Evolutionary conservation across 345 rosid genomes (phyloP).

Genomic region (Rhodomyrtus tomentosa): DNA sequence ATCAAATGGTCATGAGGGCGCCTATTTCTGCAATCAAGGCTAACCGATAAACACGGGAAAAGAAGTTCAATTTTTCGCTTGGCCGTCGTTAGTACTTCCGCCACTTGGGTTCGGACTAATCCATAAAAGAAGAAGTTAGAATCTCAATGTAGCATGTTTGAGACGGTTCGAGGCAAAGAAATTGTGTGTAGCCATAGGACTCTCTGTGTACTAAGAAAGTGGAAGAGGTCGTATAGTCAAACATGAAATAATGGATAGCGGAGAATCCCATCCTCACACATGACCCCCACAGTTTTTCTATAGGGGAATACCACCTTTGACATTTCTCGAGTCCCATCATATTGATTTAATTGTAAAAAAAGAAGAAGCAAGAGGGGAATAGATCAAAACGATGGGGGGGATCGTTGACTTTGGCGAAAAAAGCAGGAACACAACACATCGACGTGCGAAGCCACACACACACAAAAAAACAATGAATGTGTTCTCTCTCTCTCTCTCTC

Average conservation of each 20-base stretch:
- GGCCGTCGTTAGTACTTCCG: too few species aligned
- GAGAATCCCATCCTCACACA: neutral
- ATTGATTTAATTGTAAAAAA: too few species aligned
- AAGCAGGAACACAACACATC: neutral
- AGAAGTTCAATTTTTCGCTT: neutral
- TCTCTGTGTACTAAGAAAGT: too few species aligned
- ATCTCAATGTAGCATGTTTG: too few species aligned
- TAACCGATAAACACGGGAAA: too few species aligned
- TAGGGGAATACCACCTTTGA: neutral
- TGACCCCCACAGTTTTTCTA: neutral
- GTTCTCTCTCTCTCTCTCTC: too few species aligned
- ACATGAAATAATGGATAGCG: neutral
- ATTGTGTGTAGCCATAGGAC: too few species aligned
- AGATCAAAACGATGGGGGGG: neutral
- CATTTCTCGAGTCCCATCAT: neutral
- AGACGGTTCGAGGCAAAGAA: too few species aligned
- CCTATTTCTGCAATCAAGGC: too few species aligned
- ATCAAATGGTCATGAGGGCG: too few species aligned
- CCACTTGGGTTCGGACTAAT: too few species aligned
- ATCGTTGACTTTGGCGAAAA: neutral
- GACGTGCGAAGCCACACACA: neutral
- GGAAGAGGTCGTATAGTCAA: neutral
- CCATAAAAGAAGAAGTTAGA: too few species aligned
- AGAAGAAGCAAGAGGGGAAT: neutral
- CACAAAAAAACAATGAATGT: neutral